These are phyloP conservation scores for Pichia sp. DNA, from an alignment of 1,139 yeast genomes.

Conservation along the genomic window DNA sequence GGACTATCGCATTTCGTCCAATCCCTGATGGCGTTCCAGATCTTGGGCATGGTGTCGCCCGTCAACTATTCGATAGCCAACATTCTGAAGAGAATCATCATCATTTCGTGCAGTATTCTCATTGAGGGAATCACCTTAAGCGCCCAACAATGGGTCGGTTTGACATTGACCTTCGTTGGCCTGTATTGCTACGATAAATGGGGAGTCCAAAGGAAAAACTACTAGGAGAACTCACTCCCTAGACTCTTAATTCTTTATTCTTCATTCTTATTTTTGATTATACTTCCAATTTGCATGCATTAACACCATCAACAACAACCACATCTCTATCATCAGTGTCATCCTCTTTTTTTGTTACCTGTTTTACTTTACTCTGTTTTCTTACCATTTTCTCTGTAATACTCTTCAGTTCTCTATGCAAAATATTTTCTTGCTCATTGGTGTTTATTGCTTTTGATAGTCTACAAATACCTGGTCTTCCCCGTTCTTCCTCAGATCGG, in stretches of 20 bases:
- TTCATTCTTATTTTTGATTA: not conserved
- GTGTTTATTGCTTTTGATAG: not conserved
- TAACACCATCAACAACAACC: not conserved
- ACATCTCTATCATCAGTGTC: not conserved
- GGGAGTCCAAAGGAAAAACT: conserved; percentile 40
- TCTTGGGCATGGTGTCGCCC: conserved; percentile 79
- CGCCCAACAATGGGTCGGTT: conserved; percentile 63
- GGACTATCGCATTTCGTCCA: conserved; percentile 83
- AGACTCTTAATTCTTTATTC: not conserved
- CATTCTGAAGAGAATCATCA: conserved; percentile 79
- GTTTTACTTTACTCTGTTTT: not conserved
- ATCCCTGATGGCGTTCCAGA: conserved; percentile 82
- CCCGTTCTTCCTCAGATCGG: too few species aligned
- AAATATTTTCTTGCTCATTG: not conserved
- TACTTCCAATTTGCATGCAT: not conserved
- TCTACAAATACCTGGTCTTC: too few species aligned
- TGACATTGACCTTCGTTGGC: conserved; percentile 62
- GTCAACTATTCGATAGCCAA: conserved; percentile 91
- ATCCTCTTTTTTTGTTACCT: not conserved
- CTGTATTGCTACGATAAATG: conserved; percentile 70
- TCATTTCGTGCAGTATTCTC: conserved; percentile 71
- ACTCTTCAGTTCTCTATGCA: not conserved
- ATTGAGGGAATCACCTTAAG: conserved; percentile 66
- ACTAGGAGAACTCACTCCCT: not conserved
- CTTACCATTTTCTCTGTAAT: not conserved